Conservation (phyloP, 306 rosid species). For the Fragaria iinumae region DNA sequence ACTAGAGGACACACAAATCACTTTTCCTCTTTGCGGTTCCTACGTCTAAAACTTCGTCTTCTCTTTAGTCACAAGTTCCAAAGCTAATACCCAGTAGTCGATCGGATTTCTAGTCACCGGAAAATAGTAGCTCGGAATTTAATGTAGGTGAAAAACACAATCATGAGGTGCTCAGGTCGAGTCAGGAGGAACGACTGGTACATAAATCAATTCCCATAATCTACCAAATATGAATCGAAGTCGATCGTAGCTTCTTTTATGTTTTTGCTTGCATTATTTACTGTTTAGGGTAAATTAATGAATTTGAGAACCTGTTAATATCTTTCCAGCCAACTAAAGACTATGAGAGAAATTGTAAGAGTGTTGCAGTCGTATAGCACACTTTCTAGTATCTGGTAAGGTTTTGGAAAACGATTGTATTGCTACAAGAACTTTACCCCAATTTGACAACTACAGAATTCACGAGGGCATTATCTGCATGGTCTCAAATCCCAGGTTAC, state of each 20-base stretch:
- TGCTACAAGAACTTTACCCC: background rate
- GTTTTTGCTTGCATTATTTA: background rate
- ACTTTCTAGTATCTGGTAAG: background rate
- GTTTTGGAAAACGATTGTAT: background rate
- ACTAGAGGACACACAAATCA: slow-evolving; percentile 6
- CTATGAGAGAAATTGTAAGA: background rate
- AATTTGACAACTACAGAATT: slow-evolving; percentile 5
- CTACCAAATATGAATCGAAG: background rate
- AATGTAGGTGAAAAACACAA: background rate
- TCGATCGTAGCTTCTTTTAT: background rate
- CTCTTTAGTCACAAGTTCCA: background rate
- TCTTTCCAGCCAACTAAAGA: background rate
- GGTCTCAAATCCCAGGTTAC: background rate
- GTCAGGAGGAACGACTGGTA: background rate
- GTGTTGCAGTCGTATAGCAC: background rate
- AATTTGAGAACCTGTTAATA: background rate
- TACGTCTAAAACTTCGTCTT: background rate
- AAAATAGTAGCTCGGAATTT: background rate
- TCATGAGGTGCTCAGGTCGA: background rate
- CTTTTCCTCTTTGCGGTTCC: background rate
- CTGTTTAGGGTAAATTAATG: background rate
- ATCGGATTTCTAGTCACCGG: background rate
- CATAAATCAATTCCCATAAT: background rate
- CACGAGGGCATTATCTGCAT: background rate
- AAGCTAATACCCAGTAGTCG: background rate